phyloP scores from a whole-genome alignment of 768 basidiomycete genomes.

The Asterophora lycoperdoides region DNA sequence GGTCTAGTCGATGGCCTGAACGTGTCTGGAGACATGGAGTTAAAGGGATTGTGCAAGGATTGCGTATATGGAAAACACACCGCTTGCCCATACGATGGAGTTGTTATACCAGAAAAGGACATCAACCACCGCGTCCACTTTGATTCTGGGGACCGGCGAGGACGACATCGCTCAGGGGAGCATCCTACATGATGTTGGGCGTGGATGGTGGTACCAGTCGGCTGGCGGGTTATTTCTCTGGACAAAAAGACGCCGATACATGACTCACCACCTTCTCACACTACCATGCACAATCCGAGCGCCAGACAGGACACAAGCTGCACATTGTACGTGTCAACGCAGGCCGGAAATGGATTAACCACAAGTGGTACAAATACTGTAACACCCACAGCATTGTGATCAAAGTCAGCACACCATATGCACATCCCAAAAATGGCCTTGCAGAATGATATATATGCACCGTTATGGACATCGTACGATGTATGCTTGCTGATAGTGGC shows the following conservation, averaged over 20 bases:
- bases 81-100: no score
- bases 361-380: slow-evolving; percentile 18
- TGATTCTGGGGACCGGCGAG: no score
- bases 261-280: no score
- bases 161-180: no score
- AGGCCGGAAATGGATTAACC: slow-evolving; percentile 26
- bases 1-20: slow-evolving; percentile 19
- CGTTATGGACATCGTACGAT: slow-evolving; percentile 16
- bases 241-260: no score
- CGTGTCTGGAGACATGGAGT: slow-evolving; percentile 2
- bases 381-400: slow-evolving; percentile 19
- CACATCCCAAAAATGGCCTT: slow-evolving; percentile 26
- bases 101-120: no score
- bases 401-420: slow-evolving; percentile 21
- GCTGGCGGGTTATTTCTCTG: no score
- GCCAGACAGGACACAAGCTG: no score
- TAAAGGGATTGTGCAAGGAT: slow-evolving; percentile 19
- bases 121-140: no score
- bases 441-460: slow-evolving; percentile 22
- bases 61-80: neutral
- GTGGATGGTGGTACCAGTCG: no score
- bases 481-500: slow-evolving; percentile 18
- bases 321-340: slow-evolving; percentile 19
- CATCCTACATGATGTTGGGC: no score
- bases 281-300: no score